phyloP scores from a whole-genome alignment of 495 filamentous ascomycete genomes.

The Penicillium chermesinum region DNA sequence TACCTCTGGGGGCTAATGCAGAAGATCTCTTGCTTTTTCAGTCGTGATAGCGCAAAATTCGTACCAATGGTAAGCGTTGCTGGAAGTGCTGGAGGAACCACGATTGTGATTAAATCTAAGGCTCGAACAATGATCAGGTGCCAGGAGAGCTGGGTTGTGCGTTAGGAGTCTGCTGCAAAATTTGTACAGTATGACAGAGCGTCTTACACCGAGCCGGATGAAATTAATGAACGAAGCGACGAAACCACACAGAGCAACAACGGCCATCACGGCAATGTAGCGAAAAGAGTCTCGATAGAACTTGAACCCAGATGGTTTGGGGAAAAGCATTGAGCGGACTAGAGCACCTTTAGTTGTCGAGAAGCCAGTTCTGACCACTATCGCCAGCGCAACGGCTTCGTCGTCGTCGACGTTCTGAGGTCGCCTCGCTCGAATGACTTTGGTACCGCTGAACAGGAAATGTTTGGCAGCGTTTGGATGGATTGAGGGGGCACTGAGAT shows the following conservation, averaged over 20 bases:
- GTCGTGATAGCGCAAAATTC: constrained; percentile 83
- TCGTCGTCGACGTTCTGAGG: constrained; percentile 82
- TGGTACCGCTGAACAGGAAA: constrained; percentile 91
- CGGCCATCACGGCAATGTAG: constrained; percentile 95
- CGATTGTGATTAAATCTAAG: constrained; percentile 94
- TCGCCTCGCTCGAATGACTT: constrained; percentile 82
- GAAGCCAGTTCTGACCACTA: constrained; percentile 91
- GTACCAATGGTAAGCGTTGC: constrained; percentile 95
- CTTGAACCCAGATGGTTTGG: constrained; percentile 95
- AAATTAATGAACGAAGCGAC: constrained; percentile 91
- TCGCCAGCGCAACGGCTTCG: constrained; percentile 85
- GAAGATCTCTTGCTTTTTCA: constrained; percentile 86
- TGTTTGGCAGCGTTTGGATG: constrained; percentile 75
- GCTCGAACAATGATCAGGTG: constrained; percentile 87
- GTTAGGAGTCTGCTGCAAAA: constrained; percentile 16
- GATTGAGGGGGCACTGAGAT: constrained; percentile 72
- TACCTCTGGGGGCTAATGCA: constrained; percentile 90
- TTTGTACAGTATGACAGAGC: neutral
- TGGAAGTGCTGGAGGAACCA: constrained; percentile 94
- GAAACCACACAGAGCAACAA: constrained; percentile 85
- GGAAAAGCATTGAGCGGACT: constrained; percentile 97
- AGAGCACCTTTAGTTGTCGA: constrained; percentile 95
- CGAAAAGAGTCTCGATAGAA: constrained; percentile 97
- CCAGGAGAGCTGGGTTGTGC: constrained; percentile 57
- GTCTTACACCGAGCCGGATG: constrained; percentile 62